Conservation (phyloP, 345 rosid genomes). For the Abelmoschus esculentus region DNA sequence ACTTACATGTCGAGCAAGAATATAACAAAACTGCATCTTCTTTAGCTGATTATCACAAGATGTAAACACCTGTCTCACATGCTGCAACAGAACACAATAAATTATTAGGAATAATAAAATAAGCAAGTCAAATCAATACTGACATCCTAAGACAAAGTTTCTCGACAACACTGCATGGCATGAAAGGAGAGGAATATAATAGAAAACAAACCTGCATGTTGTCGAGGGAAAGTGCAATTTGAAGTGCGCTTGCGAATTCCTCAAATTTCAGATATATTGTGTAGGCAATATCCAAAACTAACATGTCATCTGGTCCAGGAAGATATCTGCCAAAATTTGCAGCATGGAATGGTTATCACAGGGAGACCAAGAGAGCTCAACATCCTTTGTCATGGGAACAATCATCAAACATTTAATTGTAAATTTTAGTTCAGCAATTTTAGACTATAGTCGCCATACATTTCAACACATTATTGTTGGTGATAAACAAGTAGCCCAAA, state of each 20-base stretch:
- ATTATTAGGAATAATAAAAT: conserved; percentile 8
- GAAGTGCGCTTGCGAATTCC: conserved; percentile 72
- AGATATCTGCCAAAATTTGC: conserved; percentile 50
- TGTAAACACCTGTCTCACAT: conserved; percentile 65
- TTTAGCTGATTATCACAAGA: conserved; percentile 55
- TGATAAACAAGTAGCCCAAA: neutral
- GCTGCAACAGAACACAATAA: conserved; percentile 39
- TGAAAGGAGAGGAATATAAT: neutral
- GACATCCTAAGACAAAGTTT: neutral
- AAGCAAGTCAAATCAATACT: neutral
- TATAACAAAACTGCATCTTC: conserved; percentile 89
- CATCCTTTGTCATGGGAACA: neutral
- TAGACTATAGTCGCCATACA: neutral
- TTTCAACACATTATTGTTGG: neutral
- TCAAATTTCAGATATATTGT: conserved; percentile 64
- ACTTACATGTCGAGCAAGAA: conserved; percentile 90
- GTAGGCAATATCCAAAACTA: conserved; percentile 69
- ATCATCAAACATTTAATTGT: neutral
- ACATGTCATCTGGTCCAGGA: conserved; percentile 85
- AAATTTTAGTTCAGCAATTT: neutral
- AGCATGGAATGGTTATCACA: conserved; percentile 14
- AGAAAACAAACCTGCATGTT: conserved; percentile 58
- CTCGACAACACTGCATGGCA: neutral
- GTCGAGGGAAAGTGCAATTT: conserved; percentile 74
- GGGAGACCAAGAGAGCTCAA: neutral